These are phyloP conservation scores for Petunia hybrid DNA, from an alignment of 305 asterid genomes.

Conservation along the genomic window DNA sequence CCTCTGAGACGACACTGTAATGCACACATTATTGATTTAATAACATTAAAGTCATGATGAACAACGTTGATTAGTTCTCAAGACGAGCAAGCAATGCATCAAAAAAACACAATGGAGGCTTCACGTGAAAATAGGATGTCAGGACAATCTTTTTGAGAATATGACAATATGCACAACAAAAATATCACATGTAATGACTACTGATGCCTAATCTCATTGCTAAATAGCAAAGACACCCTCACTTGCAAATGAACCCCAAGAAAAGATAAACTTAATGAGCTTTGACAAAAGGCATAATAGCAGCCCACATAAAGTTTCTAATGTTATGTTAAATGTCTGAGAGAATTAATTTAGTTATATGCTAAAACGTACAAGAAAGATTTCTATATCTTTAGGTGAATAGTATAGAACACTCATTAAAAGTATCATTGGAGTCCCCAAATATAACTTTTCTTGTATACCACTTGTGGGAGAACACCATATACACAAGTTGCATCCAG, in stretches of 20 bases:
- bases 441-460: background rate
- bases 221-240: too few species aligned
- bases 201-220: too few species aligned
- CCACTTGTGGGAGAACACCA: background rate
- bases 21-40: background rate
- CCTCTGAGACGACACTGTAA: conserved; percentile 94
- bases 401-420: background rate
- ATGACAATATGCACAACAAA: too few species aligned
- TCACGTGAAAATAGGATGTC: too few species aligned
- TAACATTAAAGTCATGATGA: background rate
- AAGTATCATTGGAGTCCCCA: background rate
- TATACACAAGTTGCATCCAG: background rate
- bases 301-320: conserved; percentile 10
- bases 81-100: background rate
- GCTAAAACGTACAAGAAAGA: background rate
- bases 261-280: background rate
- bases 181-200: too few species aligned
- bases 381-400: conserved; percentile 5
- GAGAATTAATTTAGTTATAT: background rate
- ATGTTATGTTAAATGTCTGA: background rate
- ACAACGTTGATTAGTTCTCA: background rate
- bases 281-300: background rate
- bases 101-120: background rate
- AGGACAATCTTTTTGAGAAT: too few species aligned
- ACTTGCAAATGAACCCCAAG: too few species aligned